Evolutionary conservation across 306 rosid species (phyloP), one percentile per base, ranked within the genome.

Genomic region (Glycyrrhiza uralensis): DNA sequence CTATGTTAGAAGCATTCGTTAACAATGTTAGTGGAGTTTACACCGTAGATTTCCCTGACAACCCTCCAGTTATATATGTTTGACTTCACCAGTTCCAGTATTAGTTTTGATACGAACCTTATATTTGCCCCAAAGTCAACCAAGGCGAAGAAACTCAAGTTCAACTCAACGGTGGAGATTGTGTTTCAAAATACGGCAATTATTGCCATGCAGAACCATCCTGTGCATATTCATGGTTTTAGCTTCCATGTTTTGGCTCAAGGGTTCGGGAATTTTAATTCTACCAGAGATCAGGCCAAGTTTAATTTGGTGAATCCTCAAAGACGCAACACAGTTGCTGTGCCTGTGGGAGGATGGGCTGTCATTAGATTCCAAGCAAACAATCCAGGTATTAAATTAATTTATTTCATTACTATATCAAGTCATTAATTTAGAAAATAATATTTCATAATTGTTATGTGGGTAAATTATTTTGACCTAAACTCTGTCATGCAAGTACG

Each of bases 151-250:
- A 86, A 54, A 28, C 55, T 89, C 54, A 82, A 78, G 78, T 89
- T 75, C 68, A 89, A 89, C 55, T 81, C 91, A 1, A 86, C 86
- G 11, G 88, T 89, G 44, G 88, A 89, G 88, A 51, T 89, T 5
- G 89, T 86, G 58, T 59, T 80, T 11, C 95, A 84, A 44, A 82
- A 80, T 54, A 82, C 89, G 0, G 87, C 86, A 0, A 32, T 89
- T 0, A 0, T 80, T 1, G 5, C 1, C 1, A 7, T 5, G 4
- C 71, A 73, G 17, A 80, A 75, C 42, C 84, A 80, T 19, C 80
- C 80, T 3, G 50, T 80, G 13, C 84, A 80, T 61, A 6, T 80
- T 41, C 84, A 80, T 30, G 84, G 80, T 3, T 39, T 66, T 29
- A 80, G 45, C 19, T 74, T 45, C 76, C 52, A 74, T 13, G 76